Percentiles rank a stretch among this genome's conserved stretches.
Conservation (phyloP, 768 basidiomycete species). For the Leccinum fibrillosum region DNA sequence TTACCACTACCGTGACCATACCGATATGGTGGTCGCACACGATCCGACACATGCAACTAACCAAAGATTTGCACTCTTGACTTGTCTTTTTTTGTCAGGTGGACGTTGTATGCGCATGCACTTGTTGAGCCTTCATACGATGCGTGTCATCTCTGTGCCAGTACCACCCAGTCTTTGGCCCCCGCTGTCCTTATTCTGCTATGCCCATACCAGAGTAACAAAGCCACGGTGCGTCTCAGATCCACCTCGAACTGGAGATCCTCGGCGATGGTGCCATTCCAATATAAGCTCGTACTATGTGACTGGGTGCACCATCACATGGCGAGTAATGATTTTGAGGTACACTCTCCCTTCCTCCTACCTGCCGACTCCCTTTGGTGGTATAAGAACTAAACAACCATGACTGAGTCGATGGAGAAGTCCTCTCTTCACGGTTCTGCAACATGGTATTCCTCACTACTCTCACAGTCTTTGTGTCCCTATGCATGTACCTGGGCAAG, state of each 20-base stretch:
- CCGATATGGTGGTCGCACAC: conserved; percentile 2
- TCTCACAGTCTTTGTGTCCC: conserved; percentile 1
- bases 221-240: background rate
- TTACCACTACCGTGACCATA: conserved; percentile 1
- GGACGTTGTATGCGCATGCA: conserved; percentile 14
- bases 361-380: background rate
- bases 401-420: background rate
- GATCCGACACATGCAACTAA: conserved; percentile 9
- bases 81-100: conserved; percentile 8
- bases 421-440: background rate
- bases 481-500: conserved; percentile 10
- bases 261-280: conserved; percentile 5
- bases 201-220: conserved; percentile 11
- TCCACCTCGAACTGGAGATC: conserved; percentile 5
- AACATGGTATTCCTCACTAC: conserved; percentile 11
- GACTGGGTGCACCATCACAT: conserved; percentile 8
- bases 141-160: background rate
- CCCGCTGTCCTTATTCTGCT: background rate
- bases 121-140: conserved; percentile 2
- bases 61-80: background rate
- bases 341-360: background rate
- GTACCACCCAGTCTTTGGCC: background rate
- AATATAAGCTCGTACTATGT: conserved; percentile 13
- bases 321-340: background rate
- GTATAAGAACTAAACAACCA: conserved; percentile 18